Conservation (phyloP, 768 basidiomycete genomes). For the Pleurotus eryngii region DNA sequence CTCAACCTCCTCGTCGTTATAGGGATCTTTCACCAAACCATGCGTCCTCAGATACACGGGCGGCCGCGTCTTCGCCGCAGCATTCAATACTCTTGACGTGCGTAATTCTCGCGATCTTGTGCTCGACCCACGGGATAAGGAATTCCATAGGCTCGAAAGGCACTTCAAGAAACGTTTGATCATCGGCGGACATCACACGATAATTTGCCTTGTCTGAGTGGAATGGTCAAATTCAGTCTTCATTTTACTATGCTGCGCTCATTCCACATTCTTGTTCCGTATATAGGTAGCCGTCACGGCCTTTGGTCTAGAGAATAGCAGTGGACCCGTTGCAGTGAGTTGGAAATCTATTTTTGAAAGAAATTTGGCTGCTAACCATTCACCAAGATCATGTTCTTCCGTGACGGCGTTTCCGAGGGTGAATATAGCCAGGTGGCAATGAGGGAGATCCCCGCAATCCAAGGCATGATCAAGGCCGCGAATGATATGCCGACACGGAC, state of each 20-base stretch:
- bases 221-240: too few species aligned
- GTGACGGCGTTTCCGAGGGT: conserved; percentile 46
- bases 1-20: too few species aligned
- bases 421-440: conserved; percentile 33
- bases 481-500: not conserved
- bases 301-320: conserved; percentile 12
- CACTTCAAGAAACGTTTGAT: conserved; percentile 36
- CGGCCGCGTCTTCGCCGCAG: conserved; percentile 28
- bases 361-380: not conserved
- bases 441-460: conserved; percentile 42
- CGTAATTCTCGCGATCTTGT: conserved; percentile 26
- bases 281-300: conserved; percentile 18
- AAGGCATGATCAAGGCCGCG: conserved; percentile 24
- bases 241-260: too few species aligned
- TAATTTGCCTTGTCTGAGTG: too few species aligned
- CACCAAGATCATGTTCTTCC: conserved; percentile 39
- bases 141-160: conserved; percentile 29
- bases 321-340: conserved; percentile 12
- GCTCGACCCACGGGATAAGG: conserved; percentile 15
- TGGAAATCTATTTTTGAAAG: too few species aligned
- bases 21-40: too few species aligned
- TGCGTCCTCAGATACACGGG: conserved; percentile 22
- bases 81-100: conserved; percentile 23
- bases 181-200: conserved; percentile 6
- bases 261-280: not conserved